Evolutionary conservation across 2,329 filamentous ascomycete species (phyloP).

Genomic region (Xylariaceae sp.): DNA sequence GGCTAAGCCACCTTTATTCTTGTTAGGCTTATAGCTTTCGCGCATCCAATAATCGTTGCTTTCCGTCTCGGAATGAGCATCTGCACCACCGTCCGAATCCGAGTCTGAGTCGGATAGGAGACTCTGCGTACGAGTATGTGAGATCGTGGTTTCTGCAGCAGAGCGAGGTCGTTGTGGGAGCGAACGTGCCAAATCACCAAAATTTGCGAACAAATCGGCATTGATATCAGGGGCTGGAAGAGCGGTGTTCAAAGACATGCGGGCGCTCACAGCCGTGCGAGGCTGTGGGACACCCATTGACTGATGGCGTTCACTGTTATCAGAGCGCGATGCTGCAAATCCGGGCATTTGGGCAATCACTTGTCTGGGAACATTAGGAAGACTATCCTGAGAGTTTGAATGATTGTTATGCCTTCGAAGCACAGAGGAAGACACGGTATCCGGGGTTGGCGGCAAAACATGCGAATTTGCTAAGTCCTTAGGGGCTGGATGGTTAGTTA

Average conservation of each 20-base stretch:
- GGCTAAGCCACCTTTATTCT: conserved; percentile 6
- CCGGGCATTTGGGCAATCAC: conserved; percentile 1
- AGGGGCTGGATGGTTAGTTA: conserved; percentile 42
- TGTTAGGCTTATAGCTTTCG: conserved; percentile 45
- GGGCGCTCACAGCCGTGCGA: conserved; percentile 15
- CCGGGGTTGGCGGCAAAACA: conserved; percentile 53
- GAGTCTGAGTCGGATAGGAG: conserved; percentile 49
- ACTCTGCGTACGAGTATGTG: conserved; percentile 36
- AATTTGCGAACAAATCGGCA: conserved; percentile 25
- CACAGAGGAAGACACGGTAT: conserved; percentile 56
- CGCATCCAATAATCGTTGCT: conserved; percentile 57
- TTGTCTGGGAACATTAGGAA: conserved; percentile 10
- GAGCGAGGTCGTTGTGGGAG: conserved; percentile 43
- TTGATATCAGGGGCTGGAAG: conserved; percentile 21
- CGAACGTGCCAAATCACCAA: conserved; percentile 22
- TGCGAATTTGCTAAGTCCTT: conserved; percentile 40
- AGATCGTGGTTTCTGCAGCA: conserved; percentile 43
- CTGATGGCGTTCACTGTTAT: conserved; percentile 24
- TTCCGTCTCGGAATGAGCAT: conserved; percentile 38
- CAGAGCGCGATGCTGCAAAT: conserved; percentile 15
- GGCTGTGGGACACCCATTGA: conserved; percentile 20
- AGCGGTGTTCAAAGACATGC: conserved; percentile 30
- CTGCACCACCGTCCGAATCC: conserved; percentile 39
- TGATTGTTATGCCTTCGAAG: conserved; percentile 31
- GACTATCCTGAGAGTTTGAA: conserved; percentile 26